Percentiles rank a stretch among this genome's conserved stretches.
Conservation (phyloP, 768 basidiomycete species). For the Rhizopogon sp. region DNA sequence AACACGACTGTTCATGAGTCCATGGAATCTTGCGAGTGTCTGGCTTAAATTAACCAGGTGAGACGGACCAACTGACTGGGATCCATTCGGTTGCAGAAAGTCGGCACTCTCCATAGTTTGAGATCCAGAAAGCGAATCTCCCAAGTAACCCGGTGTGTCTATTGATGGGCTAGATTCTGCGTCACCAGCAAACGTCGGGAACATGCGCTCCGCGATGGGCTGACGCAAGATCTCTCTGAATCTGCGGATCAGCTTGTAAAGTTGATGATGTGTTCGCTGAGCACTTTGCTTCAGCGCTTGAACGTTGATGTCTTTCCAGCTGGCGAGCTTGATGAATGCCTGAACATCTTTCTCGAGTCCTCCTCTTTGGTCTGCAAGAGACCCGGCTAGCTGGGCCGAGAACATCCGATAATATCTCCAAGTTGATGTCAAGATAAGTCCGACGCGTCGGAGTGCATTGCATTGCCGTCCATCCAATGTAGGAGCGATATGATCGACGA, state of each 20-base stretch:
- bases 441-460: conserved; percentile 42
- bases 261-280: conserved; percentile 80
- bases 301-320: conserved; percentile 97
- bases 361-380: conserved; percentile 52
- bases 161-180: conserved; percentile 23
- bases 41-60: conserved; percentile 45
- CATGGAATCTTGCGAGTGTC: conserved; percentile 48
- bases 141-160: conserved; percentile 9
- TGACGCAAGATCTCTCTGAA: conserved; percentile 87
- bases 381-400: conserved; percentile 36
- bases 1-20: conserved; percentile 39
- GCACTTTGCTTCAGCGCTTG: conserved; percentile 91
- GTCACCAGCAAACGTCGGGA: conserved; percentile 29
- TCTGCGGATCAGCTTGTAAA: conserved; percentile 88
- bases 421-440: conserved; percentile 56
- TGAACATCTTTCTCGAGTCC: conserved; percentile 75
- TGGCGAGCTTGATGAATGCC: conserved; percentile 89
- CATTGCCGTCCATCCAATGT: conserved; percentile 25
- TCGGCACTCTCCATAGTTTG: background rate
- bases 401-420: conserved; percentile 63
- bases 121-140: background rate
- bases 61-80: conserved; percentile 11
- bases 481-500: conserved; percentile 34
- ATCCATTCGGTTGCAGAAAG: background rate
- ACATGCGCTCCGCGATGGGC: conserved; percentile 46